Evolutionary conservation across 2,329 filamentous ascomycete species (phyloP), one percentile per base, ranked within the genome.

Genomic region (Xylariaceae sp.): DNA sequence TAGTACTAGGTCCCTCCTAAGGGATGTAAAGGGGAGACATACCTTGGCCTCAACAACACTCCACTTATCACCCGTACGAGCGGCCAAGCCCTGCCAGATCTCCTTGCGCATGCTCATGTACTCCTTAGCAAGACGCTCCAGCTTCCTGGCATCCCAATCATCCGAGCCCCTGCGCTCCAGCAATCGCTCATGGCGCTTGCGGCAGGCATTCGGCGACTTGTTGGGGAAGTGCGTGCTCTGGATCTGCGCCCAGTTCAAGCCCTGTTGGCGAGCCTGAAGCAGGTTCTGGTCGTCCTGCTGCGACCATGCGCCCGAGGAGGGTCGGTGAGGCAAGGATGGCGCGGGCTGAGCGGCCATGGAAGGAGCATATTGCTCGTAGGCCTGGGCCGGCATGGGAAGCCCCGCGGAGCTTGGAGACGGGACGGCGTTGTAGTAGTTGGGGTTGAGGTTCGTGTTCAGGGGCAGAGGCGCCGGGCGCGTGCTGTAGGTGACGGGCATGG

Each of bases 231-330:
- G 85, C 62, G 81, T 83, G 62, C 80, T 80, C 67, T 91, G 87
- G 70, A 95, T 94, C 67, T 90, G 87, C 56, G 84, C 82, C 91
- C 91, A 96, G 74, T 92, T 93, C 72, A 92, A 81, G 23, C 89
- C 88, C 68, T 87, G 84, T 52, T 87, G 83, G 56, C 91, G 84
- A 13, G 90, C 89, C 49, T 78, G 76, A 63, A 93, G 78, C 49
- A 96, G 82, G 44, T 84, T 84, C 67, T 88, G 82, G 73, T 96
- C 91, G 66, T 94, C 90, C 52, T 84, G 80, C 1, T 82, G 77
- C 37, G 83, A 87, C 91, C 91, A 96, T 0, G 86, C 85, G 7
- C 83, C 83, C 0, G 83, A 85, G 39, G 83, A 84, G 23, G 83
- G 77, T 52, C 84, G 81, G 64, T 81, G 76, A 42, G 77, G 77